phyloP scores from a whole-genome alignment of 108 stramenopile species.

The Nannochloropsis gaditana region DNA sequence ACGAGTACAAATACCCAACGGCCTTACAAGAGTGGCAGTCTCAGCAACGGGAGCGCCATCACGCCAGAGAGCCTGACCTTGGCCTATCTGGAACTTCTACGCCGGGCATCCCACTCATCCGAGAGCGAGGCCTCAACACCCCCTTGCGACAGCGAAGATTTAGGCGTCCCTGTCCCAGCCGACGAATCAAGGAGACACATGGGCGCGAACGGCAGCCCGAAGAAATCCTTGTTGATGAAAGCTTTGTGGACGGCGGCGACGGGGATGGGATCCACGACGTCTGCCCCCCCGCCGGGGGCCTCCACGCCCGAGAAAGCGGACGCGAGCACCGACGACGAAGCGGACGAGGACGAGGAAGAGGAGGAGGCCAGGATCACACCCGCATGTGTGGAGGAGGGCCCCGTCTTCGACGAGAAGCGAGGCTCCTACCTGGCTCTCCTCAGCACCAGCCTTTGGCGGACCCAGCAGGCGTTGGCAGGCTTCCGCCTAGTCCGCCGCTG shows the following conservation, averaged over 20 bases:
- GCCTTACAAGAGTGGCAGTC: neutral
- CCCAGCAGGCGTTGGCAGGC: neutral
- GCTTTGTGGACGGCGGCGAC: neutral
- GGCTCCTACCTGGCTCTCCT: neutral
- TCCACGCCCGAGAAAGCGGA: neutral
- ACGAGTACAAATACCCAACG: too few relatives aligned
- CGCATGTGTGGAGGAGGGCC: neutral
- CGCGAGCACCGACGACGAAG: constrained; percentile 4
- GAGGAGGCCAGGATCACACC: neutral
- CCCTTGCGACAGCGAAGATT: neutral
- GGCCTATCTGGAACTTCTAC: neutral
- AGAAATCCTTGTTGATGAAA: neutral
- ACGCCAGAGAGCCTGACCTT: constrained; percentile 5
- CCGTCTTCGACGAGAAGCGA: neutral
- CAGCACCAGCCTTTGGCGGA: neutral
- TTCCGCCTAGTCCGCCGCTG: neutral
- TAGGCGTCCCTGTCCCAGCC: neutral
- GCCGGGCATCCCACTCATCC: neutral
- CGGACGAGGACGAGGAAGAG: neutral
- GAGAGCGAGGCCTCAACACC: neutral
- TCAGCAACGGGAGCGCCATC: neutral
- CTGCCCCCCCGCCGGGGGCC: neutral
- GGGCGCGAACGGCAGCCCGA: neutral
- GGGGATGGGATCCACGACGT: neutral
- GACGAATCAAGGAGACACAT: neutral